Evolutionary conservation across 306 rosid species (phyloP).

Genomic region (Acacia acuminata): DNA sequence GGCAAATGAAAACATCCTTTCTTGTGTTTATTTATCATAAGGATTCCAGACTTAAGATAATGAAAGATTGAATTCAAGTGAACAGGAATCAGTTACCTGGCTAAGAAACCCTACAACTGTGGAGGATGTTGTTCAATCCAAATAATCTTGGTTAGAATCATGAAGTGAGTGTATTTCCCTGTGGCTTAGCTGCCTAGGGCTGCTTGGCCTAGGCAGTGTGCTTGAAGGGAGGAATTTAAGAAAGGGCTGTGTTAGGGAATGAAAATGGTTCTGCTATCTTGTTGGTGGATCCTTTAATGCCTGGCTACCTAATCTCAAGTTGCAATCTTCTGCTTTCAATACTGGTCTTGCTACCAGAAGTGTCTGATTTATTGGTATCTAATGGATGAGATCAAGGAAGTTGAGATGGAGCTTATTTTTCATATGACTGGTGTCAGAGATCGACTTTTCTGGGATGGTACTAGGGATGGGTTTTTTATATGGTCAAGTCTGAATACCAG

Average conservation of each 20-base stretch:
- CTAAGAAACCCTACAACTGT: not conserved
- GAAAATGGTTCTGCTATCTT: not conserved
- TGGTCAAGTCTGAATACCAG: not conserved
- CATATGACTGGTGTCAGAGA: not conserved
- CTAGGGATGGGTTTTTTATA: not conserved
- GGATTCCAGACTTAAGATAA: not conserved
- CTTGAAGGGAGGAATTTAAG: not conserved
- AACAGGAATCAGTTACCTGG: not conserved
- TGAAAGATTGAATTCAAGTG: not conserved
- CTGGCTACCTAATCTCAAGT: not conserved
- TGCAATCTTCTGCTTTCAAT: not conserved
- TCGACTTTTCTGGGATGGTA: not conserved
- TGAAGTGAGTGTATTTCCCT: not conserved
- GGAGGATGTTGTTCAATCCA: not conserved
- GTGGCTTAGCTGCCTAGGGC: not conserved
- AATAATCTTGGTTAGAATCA: not conserved
- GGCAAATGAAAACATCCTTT: constrained; percentile 2
- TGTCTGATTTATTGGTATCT: not conserved
- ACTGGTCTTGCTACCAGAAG: not conserved
- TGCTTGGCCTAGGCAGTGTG: not conserved
- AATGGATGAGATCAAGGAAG: not conserved
- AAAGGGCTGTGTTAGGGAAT: not conserved
- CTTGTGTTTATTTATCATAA: not conserved
- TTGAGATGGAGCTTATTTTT: not conserved
- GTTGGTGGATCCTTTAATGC: not conserved